These are phyloP conservation scores for Cystobasidiaceae sp. DNA, from an alignment of 1,284 basidiomycete species.

Conservation along the genomic window DNA sequence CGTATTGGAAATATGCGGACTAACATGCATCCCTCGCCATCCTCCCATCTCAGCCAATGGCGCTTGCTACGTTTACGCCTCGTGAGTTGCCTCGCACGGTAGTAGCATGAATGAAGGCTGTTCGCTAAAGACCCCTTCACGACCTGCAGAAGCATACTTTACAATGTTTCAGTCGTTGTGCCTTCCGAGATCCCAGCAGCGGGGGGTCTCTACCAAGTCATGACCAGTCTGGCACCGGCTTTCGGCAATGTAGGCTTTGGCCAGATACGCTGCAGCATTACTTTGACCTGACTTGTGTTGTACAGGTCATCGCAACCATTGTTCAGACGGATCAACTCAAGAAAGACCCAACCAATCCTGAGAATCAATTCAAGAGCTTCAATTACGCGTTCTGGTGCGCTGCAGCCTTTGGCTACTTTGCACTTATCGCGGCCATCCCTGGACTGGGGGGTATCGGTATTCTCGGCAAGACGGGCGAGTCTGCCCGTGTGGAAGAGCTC, in stretches of 20 bases:
- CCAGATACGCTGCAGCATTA: neutral
- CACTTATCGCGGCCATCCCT: conserved; percentile 11
- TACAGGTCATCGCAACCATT: conserved; percentile 9
- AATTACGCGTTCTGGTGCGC: conserved; percentile 22
- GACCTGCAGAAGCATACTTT: conserved; percentile 13
- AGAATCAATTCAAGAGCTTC: conserved; percentile 5
- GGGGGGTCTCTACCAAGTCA: conserved; percentile 29
- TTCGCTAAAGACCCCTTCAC: neutral
- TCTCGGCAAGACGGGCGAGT: conserved; percentile 24
- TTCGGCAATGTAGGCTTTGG: conserved; percentile 13
- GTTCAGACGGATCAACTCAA: conserved; percentile 5
- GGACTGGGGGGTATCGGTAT: conserved; percentile 24
- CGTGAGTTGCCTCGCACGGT: neutral
- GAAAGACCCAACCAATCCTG: neutral
- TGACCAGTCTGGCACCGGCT: conserved; percentile 23
- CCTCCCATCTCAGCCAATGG: neutral
- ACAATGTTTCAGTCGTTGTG: conserved; percentile 22
- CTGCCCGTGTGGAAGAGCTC: conserved; percentile 12
- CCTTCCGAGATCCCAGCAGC: conserved; percentile 24
- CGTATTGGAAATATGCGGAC: too few relatives aligned
- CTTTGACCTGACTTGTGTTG: neutral
- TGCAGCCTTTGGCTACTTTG: conserved; percentile 12
- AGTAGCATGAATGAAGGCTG: neutral
- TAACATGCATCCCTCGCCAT: too few relatives aligned
- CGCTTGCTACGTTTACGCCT: conserved; percentile 28